These are phyloP conservation scores for Puya raimondii DNA, from an alignment of 176 grass and related monocot species.

Conservation along the genomic window DNA sequence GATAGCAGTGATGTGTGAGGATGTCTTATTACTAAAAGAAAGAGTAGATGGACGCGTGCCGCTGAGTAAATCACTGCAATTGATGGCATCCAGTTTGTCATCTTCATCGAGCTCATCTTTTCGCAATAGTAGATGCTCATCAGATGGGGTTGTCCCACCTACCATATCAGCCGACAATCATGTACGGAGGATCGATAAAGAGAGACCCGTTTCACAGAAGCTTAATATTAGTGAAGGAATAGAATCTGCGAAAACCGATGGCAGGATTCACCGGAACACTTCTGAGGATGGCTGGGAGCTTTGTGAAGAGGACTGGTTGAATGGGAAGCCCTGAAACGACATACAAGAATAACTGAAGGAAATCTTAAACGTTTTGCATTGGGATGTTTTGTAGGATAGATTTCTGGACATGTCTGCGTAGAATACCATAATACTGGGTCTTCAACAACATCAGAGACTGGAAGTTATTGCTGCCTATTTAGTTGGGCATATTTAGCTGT, in stretches of 20 bases:
- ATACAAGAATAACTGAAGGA: background rate
- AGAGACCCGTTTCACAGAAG: background rate
- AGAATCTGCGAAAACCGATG: background rate
- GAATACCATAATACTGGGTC: too few species aligned
- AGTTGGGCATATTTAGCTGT: too few species aligned
- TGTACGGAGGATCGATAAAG: slow-evolving; percentile 14
- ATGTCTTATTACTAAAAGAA: slow-evolving; percentile 29
- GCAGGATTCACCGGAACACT: background rate
- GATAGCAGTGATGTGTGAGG: slow-evolving; percentile 45
- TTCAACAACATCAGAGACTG: too few species aligned
- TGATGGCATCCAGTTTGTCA: slow-evolving; percentile 24
- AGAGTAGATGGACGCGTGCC: slow-evolving; percentile 31
- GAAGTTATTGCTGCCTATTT: too few species aligned
- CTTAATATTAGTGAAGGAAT: background rate
- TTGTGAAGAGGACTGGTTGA: slow-evolving; percentile 17
- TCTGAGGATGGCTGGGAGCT: slow-evolving; percentile 40
- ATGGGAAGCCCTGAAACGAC: slow-evolving; percentile 11
- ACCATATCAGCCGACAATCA: slow-evolving; percentile 22
- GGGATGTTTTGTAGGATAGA: background rate
- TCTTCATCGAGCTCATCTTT: slow-evolving; percentile 35
- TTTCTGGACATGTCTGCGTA: too few species aligned
- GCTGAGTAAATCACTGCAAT: slow-evolving; percentile 33
- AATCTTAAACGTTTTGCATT: background rate
- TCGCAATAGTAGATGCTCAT: slow-evolving; percentile 28
- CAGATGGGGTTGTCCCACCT: slow-evolving; percentile 8